phyloP scores from a whole-genome alignment of 106 monocot genomes.

The Phalaenopsis equestris region DNA sequence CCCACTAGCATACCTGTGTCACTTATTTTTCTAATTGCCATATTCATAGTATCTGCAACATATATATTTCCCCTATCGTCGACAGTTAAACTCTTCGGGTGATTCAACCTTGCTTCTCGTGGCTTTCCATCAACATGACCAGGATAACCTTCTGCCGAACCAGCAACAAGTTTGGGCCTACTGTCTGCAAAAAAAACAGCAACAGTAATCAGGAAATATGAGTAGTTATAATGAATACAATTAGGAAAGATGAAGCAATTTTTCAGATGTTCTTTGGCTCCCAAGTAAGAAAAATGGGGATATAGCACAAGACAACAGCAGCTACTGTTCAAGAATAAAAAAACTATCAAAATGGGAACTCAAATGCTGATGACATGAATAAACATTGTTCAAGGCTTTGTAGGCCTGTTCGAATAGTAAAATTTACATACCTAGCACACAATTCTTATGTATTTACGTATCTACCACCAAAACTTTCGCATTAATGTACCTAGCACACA shows the following conservation, averaged over 20 bases:
- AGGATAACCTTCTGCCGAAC: constrained; percentile 68
- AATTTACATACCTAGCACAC: no score
- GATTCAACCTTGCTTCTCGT: constrained; percentile 76
- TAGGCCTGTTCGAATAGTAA: no score
- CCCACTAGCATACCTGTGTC: constrained; percentile 52
- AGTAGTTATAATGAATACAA: not conserved
- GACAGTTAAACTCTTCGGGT: constrained; percentile 71
- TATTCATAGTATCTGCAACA: constrained; percentile 80
- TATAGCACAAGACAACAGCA: not conserved
- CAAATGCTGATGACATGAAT: not conserved
- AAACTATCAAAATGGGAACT: not conserved
- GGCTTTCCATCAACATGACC: constrained; percentile 80
- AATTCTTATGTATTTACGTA: no score
- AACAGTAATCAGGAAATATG: not conserved
- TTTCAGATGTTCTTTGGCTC: not conserved
- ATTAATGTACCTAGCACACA: no score
- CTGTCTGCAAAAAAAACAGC: constrained; percentile 43
- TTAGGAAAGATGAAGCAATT: not conserved
- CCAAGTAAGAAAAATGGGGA: not conserved
- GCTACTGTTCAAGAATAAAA: not conserved
- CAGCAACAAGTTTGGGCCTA: constrained; percentile 75
- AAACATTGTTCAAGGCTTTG: not conserved
- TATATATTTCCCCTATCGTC: constrained; percentile 91
- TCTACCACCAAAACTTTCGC: no score
- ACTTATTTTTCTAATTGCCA: constrained; percentile 86